Base-by-base conservation (phyloP, 306 rosid genomes). In the Echinosophora koreensis region DNA sequence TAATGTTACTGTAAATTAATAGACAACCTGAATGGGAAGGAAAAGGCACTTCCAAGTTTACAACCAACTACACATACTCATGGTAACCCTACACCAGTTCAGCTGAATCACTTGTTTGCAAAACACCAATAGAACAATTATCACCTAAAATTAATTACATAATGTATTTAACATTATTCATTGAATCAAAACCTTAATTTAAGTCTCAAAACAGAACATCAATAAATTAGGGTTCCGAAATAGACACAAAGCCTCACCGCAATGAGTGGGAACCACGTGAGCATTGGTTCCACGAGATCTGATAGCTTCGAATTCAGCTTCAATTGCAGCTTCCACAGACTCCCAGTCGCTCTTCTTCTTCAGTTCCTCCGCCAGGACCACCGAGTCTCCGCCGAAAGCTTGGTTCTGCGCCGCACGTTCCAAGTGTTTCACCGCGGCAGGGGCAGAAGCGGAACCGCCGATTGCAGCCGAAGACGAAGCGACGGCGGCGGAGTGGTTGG, bases 221-320 rank as follows among this genome's bases (percentile, higher is more conserved):
- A 80, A 44, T 5, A 76, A 76, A 68, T 80, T 86, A 83, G 84
- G 82, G 72, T 85, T 84, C 70, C 6, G 0, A 9, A 70, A 84
- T 5, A 28, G 32, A 51, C 17, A 61, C 76, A 42, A 15, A 66
- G 41, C 71, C 94, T 88, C 84, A 93, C 98, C 98, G 16, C 97
- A 90, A 82, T 93, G 97, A 87, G 74, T 89, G 28, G 98, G 98
- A 78, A 91, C 90, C 2, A 84, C 97, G 15, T 93, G 98, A 72
- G 82, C 87, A 77, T 83, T 85, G 69, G 83, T 66, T 75, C 81
- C 82, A 12, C 98, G 96, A 87, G 97, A 91, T 93, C 95, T 88
- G 84, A 90, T 71, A 51, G 90, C 86, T 84, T 91, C 92, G 60
- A 88, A 91, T 50, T 88, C 88, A 58, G 92, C 91, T 80, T 87